phyloP scores from a whole-genome alignment of 768 basidiomycete species.

The Kwoniella pini region DNA sequence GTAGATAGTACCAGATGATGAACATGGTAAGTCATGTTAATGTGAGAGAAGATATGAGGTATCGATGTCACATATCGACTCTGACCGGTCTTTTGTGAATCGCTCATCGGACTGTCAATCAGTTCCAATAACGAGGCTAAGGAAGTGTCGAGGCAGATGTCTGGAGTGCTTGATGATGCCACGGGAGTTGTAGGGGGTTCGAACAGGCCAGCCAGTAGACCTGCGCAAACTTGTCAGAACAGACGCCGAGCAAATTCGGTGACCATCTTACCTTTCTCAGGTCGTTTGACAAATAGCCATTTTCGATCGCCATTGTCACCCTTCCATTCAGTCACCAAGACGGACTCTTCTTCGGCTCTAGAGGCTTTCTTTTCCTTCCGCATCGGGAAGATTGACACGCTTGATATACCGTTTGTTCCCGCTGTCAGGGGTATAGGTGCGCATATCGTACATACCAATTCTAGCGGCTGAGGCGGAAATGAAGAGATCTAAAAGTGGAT shows the following conservation, averaged over 20 bases:
- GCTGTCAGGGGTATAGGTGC: slow-evolving; percentile 28
- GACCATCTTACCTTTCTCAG: slow-evolving; percentile 68
- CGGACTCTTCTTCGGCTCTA: slow-evolving; percentile 78
- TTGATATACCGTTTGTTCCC: slow-evolving; percentile 25
- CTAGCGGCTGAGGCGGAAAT: slow-evolving; percentile 3
- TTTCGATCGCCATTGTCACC: slow-evolving; percentile 56
- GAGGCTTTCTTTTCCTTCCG: slow-evolving; percentile 77
- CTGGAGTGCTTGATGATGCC: neutral
- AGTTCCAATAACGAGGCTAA: neutral
- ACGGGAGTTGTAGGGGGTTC: slow-evolving; percentile 66
- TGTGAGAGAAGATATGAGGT: slow-evolving; percentile 84
- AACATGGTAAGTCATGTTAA: slow-evolving; percentile 70
- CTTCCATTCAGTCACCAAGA: slow-evolving; percentile 81
- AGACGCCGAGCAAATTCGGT: neutral
- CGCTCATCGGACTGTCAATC: neutral
- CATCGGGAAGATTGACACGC: slow-evolving; percentile 83
- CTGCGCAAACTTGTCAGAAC: slow-evolving; percentile 57
- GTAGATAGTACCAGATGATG: slow-evolving; percentile 28
- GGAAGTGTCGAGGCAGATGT: slow-evolving; percentile 5
- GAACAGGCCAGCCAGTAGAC: slow-evolving; percentile 83
- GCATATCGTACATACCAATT: slow-evolving; percentile 37
- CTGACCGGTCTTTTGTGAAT: neutral
- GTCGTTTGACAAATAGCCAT: slow-evolving; percentile 74
- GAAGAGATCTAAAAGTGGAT: slow-evolving; percentile 15
- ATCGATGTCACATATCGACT: slow-evolving; percentile 53